Evolutionary conservation across 208 protist species (phyloP).

Genomic region (Leishmania tarentolae): DNA sequence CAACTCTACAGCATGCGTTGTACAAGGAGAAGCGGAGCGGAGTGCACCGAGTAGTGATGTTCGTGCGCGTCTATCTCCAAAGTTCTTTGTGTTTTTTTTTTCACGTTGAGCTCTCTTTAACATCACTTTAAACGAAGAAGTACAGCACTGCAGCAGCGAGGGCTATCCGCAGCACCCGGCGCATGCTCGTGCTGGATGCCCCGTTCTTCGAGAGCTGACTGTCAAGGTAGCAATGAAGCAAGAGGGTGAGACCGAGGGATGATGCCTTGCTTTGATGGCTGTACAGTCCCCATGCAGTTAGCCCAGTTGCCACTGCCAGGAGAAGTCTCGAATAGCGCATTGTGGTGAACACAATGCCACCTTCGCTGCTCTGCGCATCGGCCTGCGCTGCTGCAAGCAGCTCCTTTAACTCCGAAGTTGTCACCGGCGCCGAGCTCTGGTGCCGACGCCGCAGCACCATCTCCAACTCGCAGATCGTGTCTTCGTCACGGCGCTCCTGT

Average conservation of each 20-base stretch:
- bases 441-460: slow-evolving; percentile 17
- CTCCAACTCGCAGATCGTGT: slow-evolving; percentile 30
- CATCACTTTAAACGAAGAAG: slow-evolving; percentile 8
- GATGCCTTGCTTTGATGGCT: slow-evolving; percentile 26
- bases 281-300: slow-evolving; percentile 36
- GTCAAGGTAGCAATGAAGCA: slow-evolving; percentile 51
- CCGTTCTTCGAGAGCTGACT: slow-evolving; percentile 35
- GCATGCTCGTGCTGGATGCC: slow-evolving; percentile 33
- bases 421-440: slow-evolving; percentile 7
- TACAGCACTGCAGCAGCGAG: slow-evolving; percentile 45
- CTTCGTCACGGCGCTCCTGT: slow-evolving; percentile 58
- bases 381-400: slow-evolving; percentile 15
- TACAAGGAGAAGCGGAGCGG: not conserved
- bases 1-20: not conserved
- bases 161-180: slow-evolving; percentile 32
- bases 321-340: slow-evolving; percentile 18
- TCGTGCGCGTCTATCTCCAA: not conserved
- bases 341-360: not conserved
- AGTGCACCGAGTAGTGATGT: not conserved
- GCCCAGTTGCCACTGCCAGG: not conserved
- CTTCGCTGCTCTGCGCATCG: slow-evolving; percentile 11
- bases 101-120: not conserved
- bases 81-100: too few relatives aligned
- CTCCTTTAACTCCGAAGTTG: slow-evolving; percentile 10
- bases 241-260: slow-evolving; percentile 42